Conservation (phyloP, 805 yeast genomes). For the Candida sanyiensis region DNA sequence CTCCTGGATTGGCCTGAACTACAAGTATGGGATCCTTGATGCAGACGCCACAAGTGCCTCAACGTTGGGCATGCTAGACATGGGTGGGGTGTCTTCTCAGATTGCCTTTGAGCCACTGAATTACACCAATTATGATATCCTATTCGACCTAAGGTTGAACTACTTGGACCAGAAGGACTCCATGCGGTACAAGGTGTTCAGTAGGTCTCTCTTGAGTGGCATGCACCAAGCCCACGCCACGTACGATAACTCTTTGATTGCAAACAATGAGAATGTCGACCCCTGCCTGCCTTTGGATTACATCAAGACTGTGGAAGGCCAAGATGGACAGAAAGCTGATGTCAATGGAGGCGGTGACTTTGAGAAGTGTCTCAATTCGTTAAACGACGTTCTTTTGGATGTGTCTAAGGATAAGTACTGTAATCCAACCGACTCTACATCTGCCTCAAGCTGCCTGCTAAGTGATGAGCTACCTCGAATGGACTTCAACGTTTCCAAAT, state of each 20-base stretch:
- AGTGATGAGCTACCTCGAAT: slow-evolving; percentile 50
- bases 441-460: slow-evolving; percentile 41
- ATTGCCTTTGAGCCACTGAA: slow-evolving; percentile 55
- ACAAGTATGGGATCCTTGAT: slow-evolving; percentile 40
- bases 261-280: slow-evolving; percentile 29
- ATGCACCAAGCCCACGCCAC: slow-evolving; percentile 47
- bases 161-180: slow-evolving; percentile 24
- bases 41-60: slow-evolving; percentile 30
- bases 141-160: slow-evolving; percentile 41
- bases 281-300: slow-evolving; percentile 55
- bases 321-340: slow-evolving; percentile 16
- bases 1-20: slow-evolving; percentile 63
- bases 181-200: slow-evolving; percentile 37
- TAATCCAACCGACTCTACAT: slow-evolving; percentile 15
- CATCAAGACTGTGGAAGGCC: slow-evolving; percentile 14
- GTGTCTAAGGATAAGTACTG: slow-evolving; percentile 22
- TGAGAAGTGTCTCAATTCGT: slow-evolving; percentile 38
- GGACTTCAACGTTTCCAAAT: slow-evolving; percentile 50
- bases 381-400: slow-evolving; percentile 39
- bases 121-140: slow-evolving; percentile 40
- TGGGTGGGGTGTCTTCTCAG: slow-evolving; percentile 97
- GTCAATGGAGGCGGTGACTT: slow-evolving; percentile 51
- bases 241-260: slow-evolving; percentile 36
- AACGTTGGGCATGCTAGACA: slow-evolving; percentile 81
- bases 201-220: slow-evolving; percentile 59